Conservation (phyloP, 495 filamentous ascomycete genomes). For the Lasiosphaeria miniovina region DNA sequence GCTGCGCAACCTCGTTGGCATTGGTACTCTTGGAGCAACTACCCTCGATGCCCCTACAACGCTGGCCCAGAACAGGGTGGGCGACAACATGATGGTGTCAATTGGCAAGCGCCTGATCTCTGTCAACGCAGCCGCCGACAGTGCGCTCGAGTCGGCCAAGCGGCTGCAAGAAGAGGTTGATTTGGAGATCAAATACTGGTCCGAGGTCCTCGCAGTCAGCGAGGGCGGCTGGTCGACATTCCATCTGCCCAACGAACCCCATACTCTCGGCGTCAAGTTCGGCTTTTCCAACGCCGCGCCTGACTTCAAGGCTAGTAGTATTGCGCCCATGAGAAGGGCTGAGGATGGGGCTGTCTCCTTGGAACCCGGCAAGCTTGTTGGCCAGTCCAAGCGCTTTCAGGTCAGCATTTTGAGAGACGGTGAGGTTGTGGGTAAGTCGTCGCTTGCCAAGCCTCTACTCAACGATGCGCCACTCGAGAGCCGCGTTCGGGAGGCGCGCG, state of each 20-base stretch:
- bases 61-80: slow-evolving; percentile 48
- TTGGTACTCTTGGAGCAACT: slow-evolving; percentile 74
- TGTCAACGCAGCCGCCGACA: slow-evolving; percentile 69
- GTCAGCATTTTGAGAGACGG: slow-evolving; percentile 52
- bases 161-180: slow-evolving; percentile 72
- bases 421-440: slow-evolving; percentile 51
- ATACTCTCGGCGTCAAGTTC: slow-evolving; percentile 79
- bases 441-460: slow-evolving; percentile 36
- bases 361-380: slow-evolving; percentile 60
- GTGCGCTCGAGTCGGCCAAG: slow-evolving; percentile 66
- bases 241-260: slow-evolving; percentile 65
- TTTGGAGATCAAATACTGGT: slow-evolving; percentile 84
- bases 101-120: slow-evolving; percentile 79
- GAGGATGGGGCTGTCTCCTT: slow-evolving; percentile 72
- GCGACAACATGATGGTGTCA: slow-evolving; percentile 57
- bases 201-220: slow-evolving; percentile 73
- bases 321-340: slow-evolving; percentile 70
- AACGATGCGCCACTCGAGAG: slow-evolving; percentile 50
- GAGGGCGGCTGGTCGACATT: slow-evolving; percentile 82
- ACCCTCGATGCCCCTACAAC: slow-evolving; percentile 58
- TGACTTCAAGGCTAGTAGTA: slow-evolving; percentile 71
- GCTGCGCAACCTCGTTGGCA: slow-evolving; percentile 65
- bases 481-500: slow-evolving; percentile 73
- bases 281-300: slow-evolving; percentile 81
- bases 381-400: slow-evolving; percentile 60